These are phyloP conservation scores for Stephanodiscus minutulus DNA, from an alignment of 108 stramenopile species.

Conservation along the genomic window DNA sequence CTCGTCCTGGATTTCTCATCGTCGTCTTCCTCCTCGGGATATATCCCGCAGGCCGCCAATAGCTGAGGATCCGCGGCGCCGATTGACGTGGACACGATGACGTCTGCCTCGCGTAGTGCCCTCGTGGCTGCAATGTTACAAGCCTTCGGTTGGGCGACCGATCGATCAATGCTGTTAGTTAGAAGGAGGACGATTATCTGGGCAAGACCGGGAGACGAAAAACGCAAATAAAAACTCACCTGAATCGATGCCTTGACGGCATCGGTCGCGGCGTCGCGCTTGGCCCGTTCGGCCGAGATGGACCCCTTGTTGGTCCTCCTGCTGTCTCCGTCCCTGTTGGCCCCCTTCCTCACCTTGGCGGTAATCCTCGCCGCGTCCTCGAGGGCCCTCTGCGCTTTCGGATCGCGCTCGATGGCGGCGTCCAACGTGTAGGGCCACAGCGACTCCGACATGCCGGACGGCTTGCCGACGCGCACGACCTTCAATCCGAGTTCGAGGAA, in stretches of 20 bases:
- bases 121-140: conserved; percentile 80
- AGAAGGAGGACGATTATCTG: neutral
- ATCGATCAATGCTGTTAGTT: neutral
- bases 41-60: conserved; percentile 85
- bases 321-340: conserved; percentile 19
- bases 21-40: conserved; percentile 57
- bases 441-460: conserved; percentile 71
- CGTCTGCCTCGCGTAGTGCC: conserved; percentile 94
- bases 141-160: conserved; percentile 22
- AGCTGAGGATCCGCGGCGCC: conserved; percentile 96
- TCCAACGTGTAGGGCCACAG: conserved; percentile 82
- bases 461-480: conserved; percentile 86
- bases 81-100: conserved; percentile 95
- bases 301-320: conserved; percentile 41
- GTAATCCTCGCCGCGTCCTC: conserved; percentile 66
- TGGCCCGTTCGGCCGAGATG: conserved; percentile 53
- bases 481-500: conserved; percentile 71
- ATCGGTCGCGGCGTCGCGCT: conserved; percentile 75
- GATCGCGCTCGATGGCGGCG: conserved; percentile 75
- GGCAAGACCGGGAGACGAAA: neutral
- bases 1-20: conserved; percentile 12
- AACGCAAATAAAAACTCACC: conserved; percentile 30
- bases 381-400: conserved; percentile 73
- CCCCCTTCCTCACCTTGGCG: conserved; percentile 54
- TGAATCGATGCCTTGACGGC: conserved; percentile 82